Percentiles rank a stretch among this genome's conserved stretches.
These are phyloP conservation scores for Peziza echinospora DNA, from an alignment of 495 filamentous ascomycete genomes.

Conservation along the genomic window DNA sequence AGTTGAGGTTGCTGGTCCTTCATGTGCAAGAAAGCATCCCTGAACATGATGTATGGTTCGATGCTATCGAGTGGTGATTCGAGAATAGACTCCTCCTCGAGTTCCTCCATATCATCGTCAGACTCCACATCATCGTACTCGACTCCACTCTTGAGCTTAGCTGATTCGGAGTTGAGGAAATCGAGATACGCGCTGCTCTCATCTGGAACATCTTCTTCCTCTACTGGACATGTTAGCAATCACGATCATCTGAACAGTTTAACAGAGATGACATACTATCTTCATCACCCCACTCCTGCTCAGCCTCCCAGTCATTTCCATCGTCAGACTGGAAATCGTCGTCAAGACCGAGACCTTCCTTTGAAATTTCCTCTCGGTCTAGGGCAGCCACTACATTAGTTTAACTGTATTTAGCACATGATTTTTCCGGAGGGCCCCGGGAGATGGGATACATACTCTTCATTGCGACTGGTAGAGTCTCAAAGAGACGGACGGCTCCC, in stretches of 20 bases:
- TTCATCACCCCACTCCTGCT: slow-evolving; percentile 49
- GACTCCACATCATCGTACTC: slow-evolving; percentile 24
- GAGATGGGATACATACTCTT: slow-evolving; percentile 36
- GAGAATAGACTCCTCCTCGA: slow-evolving; percentile 77
- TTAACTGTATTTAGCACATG: not conserved
- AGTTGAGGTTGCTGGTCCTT: slow-evolving; percentile 81
- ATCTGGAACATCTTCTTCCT: slow-evolving; percentile 38
- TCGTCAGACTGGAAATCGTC: slow-evolving; percentile 43
- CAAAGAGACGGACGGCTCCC: slow-evolving; percentile 78
- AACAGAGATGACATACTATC: slow-evolving; percentile 25
- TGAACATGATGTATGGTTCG: slow-evolving; percentile 80
- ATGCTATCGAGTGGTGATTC: slow-evolving; percentile 88
- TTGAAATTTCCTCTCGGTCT: slow-evolving; percentile 82
- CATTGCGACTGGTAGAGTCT: slow-evolving; percentile 66
- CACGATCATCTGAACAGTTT: not conserved
- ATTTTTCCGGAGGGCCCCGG: not conserved
- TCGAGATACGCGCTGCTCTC: slow-evolving; percentile 89
- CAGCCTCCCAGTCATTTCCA: slow-evolving; percentile 53
- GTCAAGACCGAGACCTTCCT: slow-evolving; percentile 61
- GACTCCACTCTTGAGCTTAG: slow-evolving; percentile 5
- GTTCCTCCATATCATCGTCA: slow-evolving; percentile 57
- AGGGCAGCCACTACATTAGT: slow-evolving; percentile 2
- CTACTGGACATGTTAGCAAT: slow-evolving; percentile 20
- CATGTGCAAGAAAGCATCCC: slow-evolving; percentile 53
- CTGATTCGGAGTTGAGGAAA: slow-evolving; percentile 76